Evolutionary conservation across 140 eudicot genomes (phyloP), one percentile per base, ranked within the genome.

Genomic region (Cichorium intybus): DNA sequence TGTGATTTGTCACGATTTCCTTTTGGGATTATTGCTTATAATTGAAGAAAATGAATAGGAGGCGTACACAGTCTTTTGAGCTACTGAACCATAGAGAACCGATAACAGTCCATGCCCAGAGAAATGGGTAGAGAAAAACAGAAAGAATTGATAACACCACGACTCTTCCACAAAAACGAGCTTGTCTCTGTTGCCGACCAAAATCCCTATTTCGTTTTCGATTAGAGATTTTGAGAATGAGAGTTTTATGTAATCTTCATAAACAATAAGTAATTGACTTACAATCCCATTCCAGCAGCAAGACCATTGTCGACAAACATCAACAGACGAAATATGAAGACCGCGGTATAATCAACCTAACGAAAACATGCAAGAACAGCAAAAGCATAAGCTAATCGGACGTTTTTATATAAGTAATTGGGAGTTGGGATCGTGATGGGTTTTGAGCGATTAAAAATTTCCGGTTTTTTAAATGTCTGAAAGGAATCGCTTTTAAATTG

Each of bases 231-330:
- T 58, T 69, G n/a, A 41, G 77, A 39, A 43, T 23, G 50, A 56
- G 26, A 28, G 8, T 22, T 20, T 15, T 37, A 7, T 5, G 53
- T 24, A 14, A 60, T 52, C 34, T 10, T 63, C 41, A 39, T 22
- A 12, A 48, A 28, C 7, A 51, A 37, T 6, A 3, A 49, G 22
- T 3, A 41, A 45, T 64, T 24, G 6, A 77, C 97, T 92, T 92
- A 91, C 99, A 88, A 69, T 85, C 99, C 99, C 97, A 93, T 88
- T 83, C 99, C 97, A 10, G 96, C 70, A 75, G 99, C 95, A 75
- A 93, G 83, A 6, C 97, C 99, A 62, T 93, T 93, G 62, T 93
- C 99, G 65, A 88, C 82, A 78, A 93, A 93, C 99, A 93, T 93
- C 82, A 93, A 63, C 66, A 93, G 77, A 69, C 99, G 97, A 51